Conservation (phyloP, 768 basidiomycete species). For the Suillus weaverae region DNA sequence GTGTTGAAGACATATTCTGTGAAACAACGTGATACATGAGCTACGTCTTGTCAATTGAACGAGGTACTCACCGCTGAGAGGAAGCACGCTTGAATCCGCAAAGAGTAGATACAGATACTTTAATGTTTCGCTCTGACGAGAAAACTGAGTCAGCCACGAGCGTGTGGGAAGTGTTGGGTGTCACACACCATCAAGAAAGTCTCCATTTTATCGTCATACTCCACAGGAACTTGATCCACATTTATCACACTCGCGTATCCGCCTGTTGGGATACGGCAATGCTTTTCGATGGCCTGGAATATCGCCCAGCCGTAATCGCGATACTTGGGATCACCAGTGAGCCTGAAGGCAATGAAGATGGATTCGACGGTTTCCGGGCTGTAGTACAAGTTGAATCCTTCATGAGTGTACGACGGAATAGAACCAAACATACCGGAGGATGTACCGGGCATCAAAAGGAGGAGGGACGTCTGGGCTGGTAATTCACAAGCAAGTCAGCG, state of each 20-base stretch:
- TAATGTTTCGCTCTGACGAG: constrained; percentile 74
- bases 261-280: constrained; percentile 74
- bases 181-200: constrained; percentile 82
- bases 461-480: constrained; percentile 25
- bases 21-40: not conserved
- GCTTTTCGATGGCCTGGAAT: constrained; percentile 84
- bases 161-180: not conserved
- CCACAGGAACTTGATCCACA: constrained; percentile 73
- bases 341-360: constrained; percentile 86
- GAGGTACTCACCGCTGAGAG: constrained; percentile 63
- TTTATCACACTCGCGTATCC: constrained; percentile 85
- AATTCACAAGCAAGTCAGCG: constrained; percentile 7
- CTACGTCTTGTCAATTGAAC: constrained; percentile 10
- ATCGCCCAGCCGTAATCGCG: constrained; percentile 86
- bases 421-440: constrained; percentile 62
- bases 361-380: constrained; percentile 95
- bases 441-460: constrained; percentile 87
- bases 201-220: constrained; percentile 89
- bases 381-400: constrained; percentile 3
- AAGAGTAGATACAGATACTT: constrained; percentile 93
- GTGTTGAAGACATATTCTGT: constrained; percentile 91
- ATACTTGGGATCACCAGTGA: constrained; percentile 82
- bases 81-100: constrained; percentile 67
- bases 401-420: not conserved
- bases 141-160: not conserved